Evolutionary conservation across 768 basidiomycete genomes (phyloP).

Genomic region (Hypsizygus marmoreus): DNA sequence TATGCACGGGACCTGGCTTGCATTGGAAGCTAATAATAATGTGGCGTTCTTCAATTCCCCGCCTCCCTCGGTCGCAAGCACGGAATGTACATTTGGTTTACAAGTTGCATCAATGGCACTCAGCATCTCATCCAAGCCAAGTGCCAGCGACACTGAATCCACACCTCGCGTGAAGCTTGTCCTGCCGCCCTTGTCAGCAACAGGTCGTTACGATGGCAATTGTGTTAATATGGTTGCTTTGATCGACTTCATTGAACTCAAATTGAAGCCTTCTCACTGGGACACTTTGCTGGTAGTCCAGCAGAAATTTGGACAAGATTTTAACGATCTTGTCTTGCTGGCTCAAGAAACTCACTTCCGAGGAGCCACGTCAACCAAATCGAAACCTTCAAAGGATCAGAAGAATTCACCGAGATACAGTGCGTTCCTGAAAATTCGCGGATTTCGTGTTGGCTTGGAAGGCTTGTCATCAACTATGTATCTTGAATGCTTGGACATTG

Average conservation of each 20-base stretch:
- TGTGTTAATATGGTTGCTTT: conserved; percentile 56
- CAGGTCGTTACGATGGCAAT: conserved; percentile 55
- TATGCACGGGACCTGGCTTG: conserved; percentile 87
- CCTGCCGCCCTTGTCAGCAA: conserved; percentile 66
- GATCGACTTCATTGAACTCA: conserved; percentile 70
- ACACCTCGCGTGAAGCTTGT: conserved; percentile 59
- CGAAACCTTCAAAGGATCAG: conserved; percentile 16
- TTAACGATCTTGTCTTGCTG: conserved; percentile 74
- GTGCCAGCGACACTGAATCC: conserved; percentile 33
- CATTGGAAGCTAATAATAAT: conserved; percentile 63
- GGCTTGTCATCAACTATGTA: conserved; percentile 71
- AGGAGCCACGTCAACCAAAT: conserved; percentile 17
- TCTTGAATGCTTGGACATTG: conserved; percentile 75
- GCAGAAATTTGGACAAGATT: conserved; percentile 88
- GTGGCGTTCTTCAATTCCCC: conserved; percentile 49
- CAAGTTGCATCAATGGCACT: conserved; percentile 64
- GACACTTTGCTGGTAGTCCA: conserved; percentile 83
- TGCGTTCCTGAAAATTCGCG: conserved; percentile 67
- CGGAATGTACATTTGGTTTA: conserved; percentile 57
- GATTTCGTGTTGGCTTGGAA: conserved; percentile 80
- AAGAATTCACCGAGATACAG: conserved; percentile 37
- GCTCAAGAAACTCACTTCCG: conserved; percentile 58
- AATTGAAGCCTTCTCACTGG: conserved; percentile 80
- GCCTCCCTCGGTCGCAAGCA: conserved; percentile 28
- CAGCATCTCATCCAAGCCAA: conserved; percentile 54